These are phyloP conservation scores for Blastobotrys serpentis DNA, from an alignment of 1,139 yeast genomes.

Conservation along the genomic window DNA sequence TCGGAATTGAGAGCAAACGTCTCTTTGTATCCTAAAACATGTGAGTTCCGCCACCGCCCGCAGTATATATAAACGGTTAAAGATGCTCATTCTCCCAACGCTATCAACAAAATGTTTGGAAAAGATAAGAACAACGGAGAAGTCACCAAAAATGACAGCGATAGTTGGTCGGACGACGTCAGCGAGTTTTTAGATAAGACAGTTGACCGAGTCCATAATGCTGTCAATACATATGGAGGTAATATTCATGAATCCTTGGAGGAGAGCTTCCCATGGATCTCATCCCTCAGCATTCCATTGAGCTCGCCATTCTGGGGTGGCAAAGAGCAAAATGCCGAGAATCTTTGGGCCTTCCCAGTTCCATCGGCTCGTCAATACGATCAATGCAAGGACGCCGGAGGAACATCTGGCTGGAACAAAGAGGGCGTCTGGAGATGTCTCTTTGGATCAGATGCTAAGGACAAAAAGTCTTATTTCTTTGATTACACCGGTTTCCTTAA, in stretches of 20 bases:
- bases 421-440: constrained; percentile 84
- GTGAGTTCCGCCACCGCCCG: too few species aligned
- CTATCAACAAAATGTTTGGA: constrained; percentile 1
- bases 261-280: constrained; percentile 18
- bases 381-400: constrained; percentile 61
- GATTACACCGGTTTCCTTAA: constrained; percentile 63
- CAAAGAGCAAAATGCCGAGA: constrained; percentile 5
- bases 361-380: constrained; percentile 64
- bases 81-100: too few species aligned
- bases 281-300: constrained; percentile 7
- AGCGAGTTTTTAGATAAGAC: constrained; percentile 26
- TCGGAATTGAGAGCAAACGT: too few species aligned
- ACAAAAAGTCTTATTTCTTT: constrained; percentile 47
- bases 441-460: constrained; percentile 51
- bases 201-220: constrained; percentile 20
- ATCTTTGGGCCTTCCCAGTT: constrained; percentile 50
- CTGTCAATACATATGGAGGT: constrained; percentile 18
- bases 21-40: too few species aligned
- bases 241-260: constrained; percentile 19
- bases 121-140: constrained; percentile 13
- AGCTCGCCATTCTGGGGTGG: constrained; percentile 12
- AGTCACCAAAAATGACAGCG: constrained; percentile 12
- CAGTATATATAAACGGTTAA: too few species aligned
- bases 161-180: constrained; percentile 21
- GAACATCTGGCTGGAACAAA: constrained; percentile 74